Percentiles rank a stretch among this genome's conserved stretches.
phyloP scores from a whole-genome alignment of 2,329 filamentous ascomycete genomes.

The Aspergillus sp. region DNA sequence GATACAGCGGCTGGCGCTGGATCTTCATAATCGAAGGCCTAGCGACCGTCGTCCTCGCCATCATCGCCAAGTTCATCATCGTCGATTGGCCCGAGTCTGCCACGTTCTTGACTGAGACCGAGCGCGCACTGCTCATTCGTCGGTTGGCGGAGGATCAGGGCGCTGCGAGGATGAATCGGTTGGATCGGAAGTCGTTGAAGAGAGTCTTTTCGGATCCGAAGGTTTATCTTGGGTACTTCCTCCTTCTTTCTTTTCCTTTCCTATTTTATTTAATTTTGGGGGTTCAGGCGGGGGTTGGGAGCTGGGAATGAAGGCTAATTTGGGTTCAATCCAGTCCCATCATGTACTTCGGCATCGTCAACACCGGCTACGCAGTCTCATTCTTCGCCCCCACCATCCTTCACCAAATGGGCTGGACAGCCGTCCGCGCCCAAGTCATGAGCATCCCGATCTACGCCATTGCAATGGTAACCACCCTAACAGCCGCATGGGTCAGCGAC shows the following conservation, averaged over 20 bases:
- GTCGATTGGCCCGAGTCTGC: constrained; percentile 47
- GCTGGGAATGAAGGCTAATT: too few relatives aligned
- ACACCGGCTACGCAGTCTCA: constrained; percentile 46
- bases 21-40: constrained; percentile 53
- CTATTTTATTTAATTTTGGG: not conserved
- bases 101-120: constrained; percentile 48
- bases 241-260: constrained; percentile 4
- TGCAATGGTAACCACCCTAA: constrained; percentile 60
- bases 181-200: constrained; percentile 49
- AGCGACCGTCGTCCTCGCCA: constrained; percentile 47
- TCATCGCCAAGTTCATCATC: constrained; percentile 52
- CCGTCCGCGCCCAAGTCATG: constrained; percentile 51
- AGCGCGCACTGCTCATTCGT: constrained; percentile 44
- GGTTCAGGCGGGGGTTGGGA: too few relatives aligned
- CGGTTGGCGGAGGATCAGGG: constrained; percentile 45
- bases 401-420: constrained; percentile 55
- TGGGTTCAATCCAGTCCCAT: constrained; percentile 40
- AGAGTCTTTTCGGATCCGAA: constrained; percentile 47
- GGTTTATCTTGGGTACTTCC: constrained; percentile 39
- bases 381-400: constrained; percentile 47
- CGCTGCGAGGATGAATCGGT: constrained; percentile 52
- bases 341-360: constrained; percentile 63
- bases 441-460: constrained; percentile 59
- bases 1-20: constrained; percentile 46
- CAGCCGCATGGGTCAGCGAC: constrained; percentile 53